Conservation (phyloP, 2,329 filamentous ascomycete genomes). For the Cladosporium halotolerans region DNA sequence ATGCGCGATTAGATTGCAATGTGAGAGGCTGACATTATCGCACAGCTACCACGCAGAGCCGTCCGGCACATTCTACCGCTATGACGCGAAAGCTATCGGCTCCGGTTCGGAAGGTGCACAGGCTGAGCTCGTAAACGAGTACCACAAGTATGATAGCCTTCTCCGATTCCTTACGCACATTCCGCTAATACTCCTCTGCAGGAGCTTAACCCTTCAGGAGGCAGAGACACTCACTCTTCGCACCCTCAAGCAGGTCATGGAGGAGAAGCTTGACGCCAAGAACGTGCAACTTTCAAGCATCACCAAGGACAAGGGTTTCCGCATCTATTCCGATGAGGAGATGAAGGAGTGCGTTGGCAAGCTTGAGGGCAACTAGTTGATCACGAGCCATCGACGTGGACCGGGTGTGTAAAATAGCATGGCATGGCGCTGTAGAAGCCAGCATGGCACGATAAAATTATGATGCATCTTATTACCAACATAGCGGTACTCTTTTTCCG, state of each 20-base stretch:
- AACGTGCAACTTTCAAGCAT: slow-evolving; percentile 98
- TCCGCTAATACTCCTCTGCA: not conserved
- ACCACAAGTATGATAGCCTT: slow-evolving; percentile 60
- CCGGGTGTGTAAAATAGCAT: slow-evolving; percentile 5
- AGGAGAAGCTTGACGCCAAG: slow-evolving; percentile 98
- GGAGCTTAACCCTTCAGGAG: slow-evolving; percentile 79
- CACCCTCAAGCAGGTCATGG: slow-evolving; percentile 99
- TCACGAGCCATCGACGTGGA: not conserved
- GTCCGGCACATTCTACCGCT: slow-evolving; percentile 96
- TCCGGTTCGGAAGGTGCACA: slow-evolving; percentile 96
- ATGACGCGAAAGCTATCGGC: slow-evolving; percentile 97
- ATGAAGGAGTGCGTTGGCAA: slow-evolving; percentile 90
- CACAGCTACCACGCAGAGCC: slow-evolving; percentile 88
- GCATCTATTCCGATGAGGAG: slow-evolving; percentile 96
- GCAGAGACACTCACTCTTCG: slow-evolving; percentile 94
- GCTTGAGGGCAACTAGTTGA: slow-evolving; percentile 49
- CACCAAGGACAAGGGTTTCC: slow-evolving; percentile 94
- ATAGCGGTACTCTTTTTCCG: too few species aligned
- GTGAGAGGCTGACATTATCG: not conserved
- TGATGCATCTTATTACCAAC: not conserved
- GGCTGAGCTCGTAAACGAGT: slow-evolving; percentile 96
- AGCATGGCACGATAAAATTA: slow-evolving; percentile 8
- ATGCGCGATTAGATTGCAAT: too few species aligned
- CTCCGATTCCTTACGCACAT: not conserved
- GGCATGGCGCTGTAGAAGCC: not conserved